Conservation (phyloP, 2,329 filamentous ascomycete species). For the Trichophyton rubrum region DNA sequence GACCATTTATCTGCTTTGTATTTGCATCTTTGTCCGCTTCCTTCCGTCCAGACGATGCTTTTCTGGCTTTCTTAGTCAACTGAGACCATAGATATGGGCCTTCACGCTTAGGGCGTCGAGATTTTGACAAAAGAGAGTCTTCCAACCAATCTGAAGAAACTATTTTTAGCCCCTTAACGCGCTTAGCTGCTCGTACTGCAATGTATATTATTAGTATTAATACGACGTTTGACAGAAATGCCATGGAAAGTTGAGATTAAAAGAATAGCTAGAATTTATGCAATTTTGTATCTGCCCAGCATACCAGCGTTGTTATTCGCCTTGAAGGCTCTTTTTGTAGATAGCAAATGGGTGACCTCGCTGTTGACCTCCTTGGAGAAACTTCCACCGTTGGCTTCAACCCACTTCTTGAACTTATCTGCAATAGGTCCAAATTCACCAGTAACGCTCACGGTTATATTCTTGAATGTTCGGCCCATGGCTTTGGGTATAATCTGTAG, state of each 20-base stretch:
- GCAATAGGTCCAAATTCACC: constrained; percentile 45
- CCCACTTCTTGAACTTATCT: constrained; percentile 54
- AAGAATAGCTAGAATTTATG: not conserved
- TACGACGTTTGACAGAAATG: not conserved
- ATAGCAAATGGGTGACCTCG: constrained; percentile 60
- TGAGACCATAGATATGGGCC: constrained; percentile 21
- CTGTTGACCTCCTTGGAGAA: constrained; percentile 42
- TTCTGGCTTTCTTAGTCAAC: constrained; percentile 23
- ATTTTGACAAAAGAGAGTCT: constrained; percentile 29
- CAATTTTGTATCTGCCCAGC: not conserved
- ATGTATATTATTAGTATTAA: constrained; percentile 11
- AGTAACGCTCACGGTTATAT: constrained; percentile 43
- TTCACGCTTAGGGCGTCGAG: constrained; percentile 24
- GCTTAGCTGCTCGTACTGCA: constrained; percentile 31
- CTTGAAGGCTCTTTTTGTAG: constrained; percentile 50
- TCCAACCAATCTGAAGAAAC: constrained; percentile 38
- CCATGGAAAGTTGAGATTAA: not conserved
- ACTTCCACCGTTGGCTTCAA: constrained; percentile 48
- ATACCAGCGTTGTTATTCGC: constrained; percentile 32
- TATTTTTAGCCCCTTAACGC: constrained; percentile 29
- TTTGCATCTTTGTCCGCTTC: not conserved
- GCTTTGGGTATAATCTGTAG: not conserved
- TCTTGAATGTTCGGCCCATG: constrained; percentile 39
- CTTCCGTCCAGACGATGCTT: constrained; percentile 17
- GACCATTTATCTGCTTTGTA: not conserved